Conservation (phyloP, 2,329 filamentous ascomycete genomes). For the Colletotrichum spinosum region DNA sequence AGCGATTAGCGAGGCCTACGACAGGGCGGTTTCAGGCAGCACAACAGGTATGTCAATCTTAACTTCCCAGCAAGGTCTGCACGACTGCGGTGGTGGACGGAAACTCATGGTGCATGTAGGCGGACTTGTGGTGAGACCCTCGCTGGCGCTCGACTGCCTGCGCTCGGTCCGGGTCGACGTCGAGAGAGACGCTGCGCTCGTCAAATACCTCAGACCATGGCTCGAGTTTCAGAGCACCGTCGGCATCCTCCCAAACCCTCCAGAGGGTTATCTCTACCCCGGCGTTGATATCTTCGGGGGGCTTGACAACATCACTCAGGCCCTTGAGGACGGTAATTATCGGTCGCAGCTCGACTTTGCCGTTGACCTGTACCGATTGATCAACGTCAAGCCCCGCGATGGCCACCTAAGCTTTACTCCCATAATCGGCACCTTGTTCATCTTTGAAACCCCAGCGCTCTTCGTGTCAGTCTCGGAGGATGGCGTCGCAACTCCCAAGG, state of each 20-base stretch:
- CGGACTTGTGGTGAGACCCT: conserved; percentile 33
- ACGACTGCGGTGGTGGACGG: too few species aligned
- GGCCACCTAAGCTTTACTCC: conserved; percentile 36
- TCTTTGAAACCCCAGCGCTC: conserved; percentile 22
- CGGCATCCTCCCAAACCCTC: conserved; percentile 37
- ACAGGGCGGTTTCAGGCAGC: not conserved
- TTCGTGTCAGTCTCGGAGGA: conserved; percentile 39
- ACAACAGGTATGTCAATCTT: not conserved
- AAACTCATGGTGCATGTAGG: not conserved
- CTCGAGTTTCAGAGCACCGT: conserved; percentile 40
- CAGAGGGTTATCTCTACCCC: conserved; percentile 39
- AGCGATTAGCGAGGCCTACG: conserved; percentile 12
- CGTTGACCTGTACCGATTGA: conserved; percentile 38
- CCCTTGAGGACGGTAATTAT: conserved; percentile 34
- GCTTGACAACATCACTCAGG: conserved; percentile 36
- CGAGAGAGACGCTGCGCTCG: conserved; percentile 29
- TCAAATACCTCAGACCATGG: conserved; percentile 38
- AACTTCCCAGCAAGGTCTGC: not conserved
- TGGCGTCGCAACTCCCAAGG: conserved; percentile 29
- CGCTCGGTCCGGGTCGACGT: conserved; percentile 37
- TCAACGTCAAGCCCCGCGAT: conserved; percentile 32
- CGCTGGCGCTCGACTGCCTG: conserved; percentile 37
- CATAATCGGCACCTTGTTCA: conserved; percentile 27
- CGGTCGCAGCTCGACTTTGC: conserved; percentile 38
- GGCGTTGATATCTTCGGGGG: conserved; percentile 40